Evolutionary conservation across 495 filamentous ascomycete genomes (phyloP).

Genomic region (Talaromyces thailandensis): DNA sequence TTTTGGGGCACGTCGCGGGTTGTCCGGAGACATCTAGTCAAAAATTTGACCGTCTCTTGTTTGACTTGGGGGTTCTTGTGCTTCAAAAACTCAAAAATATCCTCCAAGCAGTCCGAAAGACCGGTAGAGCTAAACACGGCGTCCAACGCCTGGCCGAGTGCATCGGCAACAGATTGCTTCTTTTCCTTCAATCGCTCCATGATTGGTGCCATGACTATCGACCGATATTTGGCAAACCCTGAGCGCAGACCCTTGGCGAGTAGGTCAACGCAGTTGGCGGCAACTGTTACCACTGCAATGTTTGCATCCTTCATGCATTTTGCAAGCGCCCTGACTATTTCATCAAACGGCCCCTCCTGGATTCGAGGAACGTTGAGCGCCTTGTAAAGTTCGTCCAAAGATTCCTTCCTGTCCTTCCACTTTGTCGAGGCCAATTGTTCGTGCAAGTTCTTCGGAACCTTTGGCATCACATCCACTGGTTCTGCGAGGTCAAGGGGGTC

Average conservation of each 20-base stretch:
- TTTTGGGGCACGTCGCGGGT: slow-evolving; percentile 77
- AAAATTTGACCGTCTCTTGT: slow-evolving; percentile 82
- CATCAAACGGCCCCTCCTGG: slow-evolving; percentile 81
- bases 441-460: slow-evolving; percentile 69
- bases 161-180: slow-evolving; percentile 83
- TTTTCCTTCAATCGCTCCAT: slow-evolving; percentile 96
- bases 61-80: slow-evolving; percentile 98
- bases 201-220: slow-evolving; percentile 72
- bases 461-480: slow-evolving; percentile 79
- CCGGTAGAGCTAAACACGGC: slow-evolving; percentile 73
- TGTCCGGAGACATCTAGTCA: slow-evolving; percentile 77
- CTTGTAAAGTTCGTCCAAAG: slow-evolving; percentile 70
- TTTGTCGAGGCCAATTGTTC: slow-evolving; percentile 82
- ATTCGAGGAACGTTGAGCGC: slow-evolving; percentile 81
- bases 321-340: slow-evolving; percentile 71
- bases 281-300: slow-evolving; percentile 85
- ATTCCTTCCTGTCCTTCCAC: slow-evolving; percentile 98
- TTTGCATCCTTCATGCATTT: slow-evolving; percentile 99
- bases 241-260: slow-evolving; percentile 82
- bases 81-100: slow-evolving; percentile 73
- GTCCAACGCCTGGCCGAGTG: slow-evolving; percentile 76
- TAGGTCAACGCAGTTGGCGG: slow-evolving; percentile 87
- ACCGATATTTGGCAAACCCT: slow-evolving; percentile 70
- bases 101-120: slow-evolving; percentile 78
- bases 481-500: slow-evolving; percentile 85